A percentile compares a stretch with the other conserved stretches of the same genome.
Evolutionary conservation across 345 rosid species (phyloP).

Genomic region (Melaleuca quinquenervia): DNA sequence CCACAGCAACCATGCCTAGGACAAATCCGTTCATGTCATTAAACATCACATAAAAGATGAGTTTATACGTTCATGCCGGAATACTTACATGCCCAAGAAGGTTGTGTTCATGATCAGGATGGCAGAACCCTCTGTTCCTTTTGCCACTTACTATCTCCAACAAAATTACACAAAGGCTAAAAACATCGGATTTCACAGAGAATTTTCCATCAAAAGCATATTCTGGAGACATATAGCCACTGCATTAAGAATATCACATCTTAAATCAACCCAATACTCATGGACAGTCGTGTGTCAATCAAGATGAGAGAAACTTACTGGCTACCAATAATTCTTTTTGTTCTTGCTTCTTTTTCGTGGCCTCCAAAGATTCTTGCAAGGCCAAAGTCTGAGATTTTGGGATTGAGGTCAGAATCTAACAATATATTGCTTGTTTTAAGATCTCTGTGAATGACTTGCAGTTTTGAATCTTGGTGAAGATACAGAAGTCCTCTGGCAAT

Average conservation of each 20-base stretch:
- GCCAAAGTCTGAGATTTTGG: neutral
- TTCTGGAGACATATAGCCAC: neutral
- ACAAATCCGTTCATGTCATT: neutral
- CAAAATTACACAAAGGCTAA: too few species aligned
- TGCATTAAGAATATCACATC: neutral
- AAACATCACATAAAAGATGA: too few species aligned
- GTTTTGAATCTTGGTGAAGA: neutral
- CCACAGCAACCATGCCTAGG: constrained; percentile 19
- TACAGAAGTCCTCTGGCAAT: neutral
- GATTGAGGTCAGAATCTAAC: neutral
- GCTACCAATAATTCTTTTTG: neutral
- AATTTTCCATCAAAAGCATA: too few species aligned
- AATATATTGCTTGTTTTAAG: neutral
- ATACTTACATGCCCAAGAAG: constrained; percentile 11
- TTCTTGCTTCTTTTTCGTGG: neutral
- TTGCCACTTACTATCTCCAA: constrained; percentile 25
- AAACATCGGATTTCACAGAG: neutral
- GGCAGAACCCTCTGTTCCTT: constrained; percentile 32
- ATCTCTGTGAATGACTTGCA: neutral
- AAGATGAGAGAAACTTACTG: neutral
- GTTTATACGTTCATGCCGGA: too few species aligned
- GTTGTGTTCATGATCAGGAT: constrained; percentile 3
- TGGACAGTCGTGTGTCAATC: neutral
- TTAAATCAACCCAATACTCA: too few species aligned
- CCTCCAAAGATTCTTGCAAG: neutral